These are phyloP conservation scores for Fennellomyces sp. DNA, from an alignment of 371 early-diverging fungal genomes.

Conservation along the genomic window DNA sequence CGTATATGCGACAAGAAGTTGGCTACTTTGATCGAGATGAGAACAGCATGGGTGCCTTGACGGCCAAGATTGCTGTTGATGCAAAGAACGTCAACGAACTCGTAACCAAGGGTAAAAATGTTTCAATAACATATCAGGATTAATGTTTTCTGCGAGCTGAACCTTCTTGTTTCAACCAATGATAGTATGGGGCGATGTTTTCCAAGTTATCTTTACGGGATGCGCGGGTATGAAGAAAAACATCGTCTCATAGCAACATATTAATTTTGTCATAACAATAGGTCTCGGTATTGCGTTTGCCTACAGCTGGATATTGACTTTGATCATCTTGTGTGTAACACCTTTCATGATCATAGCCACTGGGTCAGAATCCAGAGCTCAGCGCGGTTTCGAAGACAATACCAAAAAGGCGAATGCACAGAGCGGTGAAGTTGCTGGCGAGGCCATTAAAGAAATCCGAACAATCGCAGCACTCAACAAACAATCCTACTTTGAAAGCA, in stretches of 20 bases:
- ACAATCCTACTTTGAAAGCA: constrained; percentile 63
- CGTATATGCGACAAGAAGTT: constrained; percentile 81
- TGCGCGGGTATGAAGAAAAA: no score
- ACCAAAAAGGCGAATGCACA: constrained; percentile 61
- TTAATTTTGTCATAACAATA: not conserved
- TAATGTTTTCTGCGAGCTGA: no score
- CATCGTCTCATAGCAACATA: not conserved
- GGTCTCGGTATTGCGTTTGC: constrained; percentile 42
- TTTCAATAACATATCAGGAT: no score
- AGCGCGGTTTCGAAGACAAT: constrained; percentile 52
- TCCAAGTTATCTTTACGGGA: no score
- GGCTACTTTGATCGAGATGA: constrained; percentile 85
- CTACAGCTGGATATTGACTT: constrained; percentile 49
- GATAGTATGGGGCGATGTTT: not conserved
- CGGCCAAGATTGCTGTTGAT: constrained; percentile 83
- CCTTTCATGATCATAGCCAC: constrained; percentile 43
- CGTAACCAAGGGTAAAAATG: constrained; percentile 70
- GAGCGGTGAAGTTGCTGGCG: constrained; percentile 69
- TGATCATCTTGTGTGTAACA: constrained; percentile 50
- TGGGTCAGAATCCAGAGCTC: constrained; percentile 24
- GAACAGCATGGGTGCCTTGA: constrained; percentile 83
- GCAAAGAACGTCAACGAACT: constrained; percentile 72
- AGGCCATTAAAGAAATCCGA: constrained; percentile 80
- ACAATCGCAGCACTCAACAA: constrained; percentile 78
- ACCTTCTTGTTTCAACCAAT: no score